Evolutionary conservation across 2,329 filamentous ascomycete genomes (phyloP).

Genomic region (Clarireedia hainanense): DNA sequence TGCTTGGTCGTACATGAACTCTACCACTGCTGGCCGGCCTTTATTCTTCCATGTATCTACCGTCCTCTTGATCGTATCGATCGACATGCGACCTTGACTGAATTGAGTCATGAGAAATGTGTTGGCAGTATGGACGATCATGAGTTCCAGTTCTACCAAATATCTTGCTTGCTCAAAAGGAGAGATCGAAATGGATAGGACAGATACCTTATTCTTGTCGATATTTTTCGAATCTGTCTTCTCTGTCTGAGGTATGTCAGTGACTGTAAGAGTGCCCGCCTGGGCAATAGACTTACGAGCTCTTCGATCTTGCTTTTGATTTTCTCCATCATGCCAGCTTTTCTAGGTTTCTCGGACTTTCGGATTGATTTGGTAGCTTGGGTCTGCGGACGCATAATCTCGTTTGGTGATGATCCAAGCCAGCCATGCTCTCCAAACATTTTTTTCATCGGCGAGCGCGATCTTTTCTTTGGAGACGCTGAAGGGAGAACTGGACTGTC

Average conservation of each 20-base stretch:
- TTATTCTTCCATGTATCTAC: conserved; percentile 34
- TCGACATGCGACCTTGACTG: conserved; percentile 23
- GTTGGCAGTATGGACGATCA: conserved; percentile 26
- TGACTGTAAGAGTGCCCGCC: background rate
- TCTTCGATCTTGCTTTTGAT: conserved; percentile 25
- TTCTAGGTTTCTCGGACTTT: conserved; percentile 12
- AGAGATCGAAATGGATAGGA: conserved; percentile 22
- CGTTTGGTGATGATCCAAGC: conserved; percentile 23
- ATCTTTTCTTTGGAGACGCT: conserved; percentile 20
- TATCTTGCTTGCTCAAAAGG: conserved; percentile 25
- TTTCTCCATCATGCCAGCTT: conserved; percentile 23
- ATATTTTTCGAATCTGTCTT: conserved; percentile 23
- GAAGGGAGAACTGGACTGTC: background rate
- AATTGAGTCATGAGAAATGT: conserved; percentile 29
- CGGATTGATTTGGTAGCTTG: conserved; percentile 12
- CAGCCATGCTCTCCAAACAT: conserved; percentile 29
- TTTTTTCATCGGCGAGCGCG: conserved; percentile 30
- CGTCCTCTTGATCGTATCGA: conserved; percentile 26
- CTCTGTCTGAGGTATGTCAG: conserved; percentile 20
- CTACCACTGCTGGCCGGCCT: conserved; percentile 39
- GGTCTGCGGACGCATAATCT: conserved; percentile 10
- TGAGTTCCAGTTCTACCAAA: conserved; percentile 28
- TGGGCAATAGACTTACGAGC: conserved; percentile 20
- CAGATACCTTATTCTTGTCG: conserved; percentile 13
- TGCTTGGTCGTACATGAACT: conserved; percentile 44